Conservation (phyloP, 1,284 basidiomycete genomes). For the Sporisorium iseilematis-ciliati region DNA sequence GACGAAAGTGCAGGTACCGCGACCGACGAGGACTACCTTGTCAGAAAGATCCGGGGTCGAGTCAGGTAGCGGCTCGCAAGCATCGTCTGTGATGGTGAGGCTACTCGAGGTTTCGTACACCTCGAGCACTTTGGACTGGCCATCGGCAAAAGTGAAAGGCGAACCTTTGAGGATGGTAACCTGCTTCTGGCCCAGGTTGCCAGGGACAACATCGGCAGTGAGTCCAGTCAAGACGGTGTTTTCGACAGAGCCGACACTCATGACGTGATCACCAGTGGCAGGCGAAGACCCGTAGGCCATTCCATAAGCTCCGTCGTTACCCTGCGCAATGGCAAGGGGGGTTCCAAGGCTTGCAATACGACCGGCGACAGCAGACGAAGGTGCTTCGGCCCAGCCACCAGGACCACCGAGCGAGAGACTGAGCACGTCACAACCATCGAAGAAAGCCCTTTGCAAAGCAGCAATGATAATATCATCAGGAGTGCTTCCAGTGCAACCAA, state of each 20-base stretch:
- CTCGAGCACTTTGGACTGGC: constrained; percentile 37
- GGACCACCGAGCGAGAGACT: constrained; percentile 76
- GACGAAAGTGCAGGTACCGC: constrained; percentile 61
- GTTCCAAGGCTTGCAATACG: constrained; percentile 49
- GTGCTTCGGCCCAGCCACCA: constrained; percentile 46
- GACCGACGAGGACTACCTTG: constrained; percentile 56
- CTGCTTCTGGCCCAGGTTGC: constrained; percentile 31
- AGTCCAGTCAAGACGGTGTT: constrained; percentile 57
- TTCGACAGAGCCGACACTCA: constrained; percentile 66
- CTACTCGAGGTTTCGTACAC: constrained; percentile 52
- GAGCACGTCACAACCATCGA: constrained; percentile 73
- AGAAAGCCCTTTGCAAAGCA: constrained; percentile 63
- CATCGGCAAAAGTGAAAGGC: constrained; percentile 48
- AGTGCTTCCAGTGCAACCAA: constrained; percentile 70
- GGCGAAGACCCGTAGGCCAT: constrained; percentile 71
- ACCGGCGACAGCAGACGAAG: constrained; percentile 43
- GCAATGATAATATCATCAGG: constrained; percentile 70
- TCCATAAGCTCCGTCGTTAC: constrained; percentile 70
- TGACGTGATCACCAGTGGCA: constrained; percentile 69
- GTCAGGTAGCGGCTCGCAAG: constrained; percentile 50
- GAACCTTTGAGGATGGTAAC: constrained; percentile 46
- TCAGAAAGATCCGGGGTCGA: constrained; percentile 53
- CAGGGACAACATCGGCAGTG: constrained; percentile 38
- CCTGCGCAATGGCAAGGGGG: constrained; percentile 65
- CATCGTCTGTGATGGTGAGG: constrained; percentile 51